These are phyloP conservation scores for Citrullus colocynthis DNA, from an alignment of 306 rosid genomes.

Conservation along the genomic window DNA sequence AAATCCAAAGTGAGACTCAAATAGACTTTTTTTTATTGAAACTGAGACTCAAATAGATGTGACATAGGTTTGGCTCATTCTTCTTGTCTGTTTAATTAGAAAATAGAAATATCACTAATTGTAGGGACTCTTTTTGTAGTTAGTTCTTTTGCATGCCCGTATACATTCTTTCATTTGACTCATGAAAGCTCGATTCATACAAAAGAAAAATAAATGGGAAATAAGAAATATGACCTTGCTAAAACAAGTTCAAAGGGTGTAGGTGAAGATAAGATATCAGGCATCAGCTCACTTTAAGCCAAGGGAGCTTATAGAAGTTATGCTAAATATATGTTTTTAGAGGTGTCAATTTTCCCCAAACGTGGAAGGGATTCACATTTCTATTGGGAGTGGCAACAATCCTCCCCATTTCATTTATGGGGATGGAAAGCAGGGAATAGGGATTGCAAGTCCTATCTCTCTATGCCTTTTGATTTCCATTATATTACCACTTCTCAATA, in stretches of 20 bases:
- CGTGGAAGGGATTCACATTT: neutral
- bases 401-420: neutral
- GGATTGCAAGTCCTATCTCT: neutral
- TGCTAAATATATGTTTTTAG: neutral
- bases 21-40: neutral
- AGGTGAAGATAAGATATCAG: neutral
- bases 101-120: neutral
- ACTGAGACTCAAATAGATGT: neutral
- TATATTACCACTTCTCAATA: no score
- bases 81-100: neutral
- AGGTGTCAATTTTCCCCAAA: neutral
- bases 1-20: neutral
- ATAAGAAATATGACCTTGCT: neutral
- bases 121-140: neutral
- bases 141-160: neutral
- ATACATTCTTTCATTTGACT: neutral
- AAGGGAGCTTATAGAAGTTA: neutral
- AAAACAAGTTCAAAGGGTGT: neutral
- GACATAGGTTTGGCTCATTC: neutral
- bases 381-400: neutral
- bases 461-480: no score
- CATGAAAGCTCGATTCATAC: neutral
- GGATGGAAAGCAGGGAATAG: neutral
- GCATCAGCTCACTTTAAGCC: neutral
- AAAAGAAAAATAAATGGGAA: no score